These are phyloP conservation scores for Hypoxylon cercidicola DNA, from an alignment of 495 filamentous ascomycete species.

Conservation along the genomic window DNA sequence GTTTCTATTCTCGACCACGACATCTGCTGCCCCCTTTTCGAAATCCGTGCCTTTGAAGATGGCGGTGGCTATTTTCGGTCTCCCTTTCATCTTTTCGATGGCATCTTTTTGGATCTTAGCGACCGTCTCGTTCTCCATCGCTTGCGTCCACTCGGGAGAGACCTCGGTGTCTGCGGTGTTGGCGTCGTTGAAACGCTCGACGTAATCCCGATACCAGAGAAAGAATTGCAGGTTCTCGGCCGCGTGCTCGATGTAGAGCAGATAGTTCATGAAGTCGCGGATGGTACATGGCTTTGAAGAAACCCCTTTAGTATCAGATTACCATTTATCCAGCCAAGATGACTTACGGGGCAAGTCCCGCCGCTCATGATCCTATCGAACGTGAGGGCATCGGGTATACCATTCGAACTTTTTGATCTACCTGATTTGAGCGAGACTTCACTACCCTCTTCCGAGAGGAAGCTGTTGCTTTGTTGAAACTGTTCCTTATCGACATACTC, in stretches of 20 bases:
- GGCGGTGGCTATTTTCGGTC: conserved; percentile 24
- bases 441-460: conserved; percentile 30
- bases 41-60: conserved; percentile 72
- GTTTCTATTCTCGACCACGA: conserved; percentile 49
- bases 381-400: conserved; percentile 73
- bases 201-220: conserved; percentile 77
- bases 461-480: conserved; percentile 42
- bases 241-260: conserved; percentile 76
- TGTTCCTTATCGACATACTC: conserved; percentile 45
- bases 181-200: conserved; percentile 66
- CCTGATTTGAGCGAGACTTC: conserved; percentile 42
- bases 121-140: conserved; percentile 61
- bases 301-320: too few relatives aligned
- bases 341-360: conserved; percentile 79
- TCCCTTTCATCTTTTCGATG: conserved; percentile 46
- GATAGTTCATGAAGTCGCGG: conserved; percentile 84
- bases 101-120: conserved; percentile 53
- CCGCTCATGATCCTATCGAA: conserved; percentile 77
- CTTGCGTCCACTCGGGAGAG: conserved; percentile 69
- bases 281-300: conserved; percentile 71
- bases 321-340: neutral
- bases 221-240: conserved; percentile 86
- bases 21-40: conserved; percentile 49
- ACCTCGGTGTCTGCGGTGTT: conserved; percentile 63
- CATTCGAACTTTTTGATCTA: conserved; percentile 32